Evolutionary conservation across 495 filamentous ascomycete species (phyloP).

Genomic region (Rhizodiscina lignyota): DNA sequence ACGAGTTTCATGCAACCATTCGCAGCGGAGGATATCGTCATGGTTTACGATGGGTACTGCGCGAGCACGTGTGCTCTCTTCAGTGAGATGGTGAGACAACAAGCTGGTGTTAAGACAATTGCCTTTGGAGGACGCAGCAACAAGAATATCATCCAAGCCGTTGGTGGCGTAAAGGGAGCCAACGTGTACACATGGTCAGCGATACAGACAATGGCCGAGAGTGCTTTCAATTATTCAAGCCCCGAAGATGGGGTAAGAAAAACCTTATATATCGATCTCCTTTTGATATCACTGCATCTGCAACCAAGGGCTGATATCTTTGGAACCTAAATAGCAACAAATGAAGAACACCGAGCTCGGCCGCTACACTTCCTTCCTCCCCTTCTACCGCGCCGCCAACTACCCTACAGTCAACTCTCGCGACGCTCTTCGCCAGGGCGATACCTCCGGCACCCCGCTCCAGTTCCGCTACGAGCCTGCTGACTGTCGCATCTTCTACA

Average conservation of each 20-base stretch:
- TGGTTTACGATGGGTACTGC: conserved; percentile 40
- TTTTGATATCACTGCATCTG: too few species aligned
- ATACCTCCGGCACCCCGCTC: conserved; percentile 13
- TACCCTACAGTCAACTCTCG: conserved; percentile 12
- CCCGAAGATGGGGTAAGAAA: background rate
- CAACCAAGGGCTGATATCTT: too few species aligned
- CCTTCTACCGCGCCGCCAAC: conserved; percentile 5
- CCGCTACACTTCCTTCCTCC: conserved; percentile 2
- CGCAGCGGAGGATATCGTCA: conserved; percentile 17
- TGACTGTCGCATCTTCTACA: conserved; percentile 20
- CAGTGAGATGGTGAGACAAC: conserved; percentile 34
- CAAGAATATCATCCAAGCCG: conserved; percentile 40
- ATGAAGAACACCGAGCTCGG: conserved; percentile 4
- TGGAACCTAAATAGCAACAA: too few species aligned
- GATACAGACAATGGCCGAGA: conserved; percentile 5
- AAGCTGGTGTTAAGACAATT: conserved; percentile 40
- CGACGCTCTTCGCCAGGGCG: conserved; percentile 16
- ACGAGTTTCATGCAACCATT: conserved; percentile 21
- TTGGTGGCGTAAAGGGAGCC: conserved; percentile 41
- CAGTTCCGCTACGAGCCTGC: conserved; percentile 22
- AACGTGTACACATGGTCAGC: conserved; percentile 13
- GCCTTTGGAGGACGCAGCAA: conserved; percentile 43
- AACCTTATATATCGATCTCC: background rate
- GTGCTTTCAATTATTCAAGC: conserved; percentile 2
- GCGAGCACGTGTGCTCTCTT: conserved; percentile 48